Evolutionary conservation across 441 rosid genomes (phyloP), one percentile per base, ranked within the genome.

Genomic region (Aquilaria agallochum): DNA sequence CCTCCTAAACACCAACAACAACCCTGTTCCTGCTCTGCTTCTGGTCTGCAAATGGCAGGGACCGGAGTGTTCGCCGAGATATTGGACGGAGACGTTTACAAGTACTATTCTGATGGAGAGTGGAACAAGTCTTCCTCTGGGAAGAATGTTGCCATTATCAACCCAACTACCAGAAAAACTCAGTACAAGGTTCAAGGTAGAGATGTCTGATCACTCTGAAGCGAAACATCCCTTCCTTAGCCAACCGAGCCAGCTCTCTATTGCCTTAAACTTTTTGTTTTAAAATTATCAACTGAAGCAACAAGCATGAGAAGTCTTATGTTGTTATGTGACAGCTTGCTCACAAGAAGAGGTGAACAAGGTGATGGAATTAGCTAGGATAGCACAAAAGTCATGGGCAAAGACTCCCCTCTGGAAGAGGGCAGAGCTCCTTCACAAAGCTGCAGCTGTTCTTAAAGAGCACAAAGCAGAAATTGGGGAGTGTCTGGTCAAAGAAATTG

Each of bases 341-440:
- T 79, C 94, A 5, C 99, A 91, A 81, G 96, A 82, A 75, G 99
- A 94, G 78, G 97, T 94, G 52, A 94, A 94, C 84, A 81, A 80
- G 63, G 88, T 80, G 33, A 91, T 89, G 94, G 99, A 91, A 20
- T 42, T 68, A 33, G 90, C 99, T 0, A 94, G 87, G 78, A 59
- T 69, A 1, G 94, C 96, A 13, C 96, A 94, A 62, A 94, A 94
- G 65, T 58, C 81, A 4, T 94, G 96, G 99, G 97, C 94, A 8
- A 94, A 81, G 77, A 94, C 97, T 53, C 99, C 99, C 5, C 78
- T 94, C 5, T 94, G 97, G 99, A 91, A 86, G 81, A 73, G 97
- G 78, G 96, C 97, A 5, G 97, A 94, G 83, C 89, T 89, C 2
- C 99, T 94, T 60, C 99, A 94, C 74, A 91, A 85, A 56, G 97